A percentile compares a stretch with the other conserved stretches of the same genome.
Conservation (phyloP, 129 eudicot genomes). For the Escallonia herrerae region DNA sequence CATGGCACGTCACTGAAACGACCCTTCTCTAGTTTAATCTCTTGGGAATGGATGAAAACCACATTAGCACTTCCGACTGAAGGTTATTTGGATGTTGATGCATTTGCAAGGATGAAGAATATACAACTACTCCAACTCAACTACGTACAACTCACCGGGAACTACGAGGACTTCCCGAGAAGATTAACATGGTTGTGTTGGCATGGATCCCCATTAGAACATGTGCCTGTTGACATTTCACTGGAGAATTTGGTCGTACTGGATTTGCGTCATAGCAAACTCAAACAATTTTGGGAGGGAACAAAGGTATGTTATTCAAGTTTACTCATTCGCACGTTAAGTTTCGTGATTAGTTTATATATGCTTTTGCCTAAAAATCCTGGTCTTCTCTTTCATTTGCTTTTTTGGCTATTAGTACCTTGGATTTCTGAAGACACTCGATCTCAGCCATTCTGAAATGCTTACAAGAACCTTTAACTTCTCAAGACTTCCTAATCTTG, state of each 20-base stretch:
- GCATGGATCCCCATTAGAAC: neutral
- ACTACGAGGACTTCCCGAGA: neutral
- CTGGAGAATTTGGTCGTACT: neutral
- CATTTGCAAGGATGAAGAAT: neutral
- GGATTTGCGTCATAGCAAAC: neutral
- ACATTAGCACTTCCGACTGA: neutral
- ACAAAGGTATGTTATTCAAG: neutral
- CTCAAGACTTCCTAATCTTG: neutral
- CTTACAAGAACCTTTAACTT: neutral
- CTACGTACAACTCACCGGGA: neutral
- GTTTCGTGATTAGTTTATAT: neutral
- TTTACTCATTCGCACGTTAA: no score
- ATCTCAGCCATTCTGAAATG: conserved; percentile 4
- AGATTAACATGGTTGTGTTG: neutral
- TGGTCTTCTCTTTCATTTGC: no score
- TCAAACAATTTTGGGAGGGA: neutral
- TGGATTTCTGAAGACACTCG: neutral
- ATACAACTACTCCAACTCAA: neutral
- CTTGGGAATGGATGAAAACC: neutral
- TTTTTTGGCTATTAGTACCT: neutral
- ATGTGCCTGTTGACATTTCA: neutral
- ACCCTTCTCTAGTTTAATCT: neutral
- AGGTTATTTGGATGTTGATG: neutral
- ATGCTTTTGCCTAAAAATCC: neutral
- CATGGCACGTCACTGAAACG: neutral